A percentile compares a stretch with the other conserved stretches of the same genome.
Evolutionary conservation across 169 alveolate genomes (phyloP).

Genomic region (Babesia bovis): DNA sequence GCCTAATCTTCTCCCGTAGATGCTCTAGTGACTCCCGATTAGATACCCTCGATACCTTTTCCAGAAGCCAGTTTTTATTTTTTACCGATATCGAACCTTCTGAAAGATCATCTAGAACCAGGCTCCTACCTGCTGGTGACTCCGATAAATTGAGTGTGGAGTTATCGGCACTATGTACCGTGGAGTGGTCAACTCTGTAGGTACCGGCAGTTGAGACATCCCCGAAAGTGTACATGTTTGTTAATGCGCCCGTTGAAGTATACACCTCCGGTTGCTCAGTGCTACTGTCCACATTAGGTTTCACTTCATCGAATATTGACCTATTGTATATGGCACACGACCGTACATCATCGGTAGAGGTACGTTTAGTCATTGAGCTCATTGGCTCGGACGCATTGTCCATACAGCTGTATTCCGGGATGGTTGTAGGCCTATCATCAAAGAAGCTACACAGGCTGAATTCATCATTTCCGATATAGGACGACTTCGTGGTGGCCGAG

Average conservation of each 20-base stretch:
- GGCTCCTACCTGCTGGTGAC: background rate
- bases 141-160: constrained; percentile 26
- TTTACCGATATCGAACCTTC: background rate
- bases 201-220: constrained; percentile 13
- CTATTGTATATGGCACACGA: background rate
- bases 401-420: background rate
- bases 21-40: constrained; percentile 48
- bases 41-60: constrained; percentile 57
- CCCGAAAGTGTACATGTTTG: background rate
- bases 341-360: background rate
- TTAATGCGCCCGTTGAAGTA: background rate
- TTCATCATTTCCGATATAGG: constrained; percentile 8
- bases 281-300: background rate
- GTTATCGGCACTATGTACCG: constrained; percentile 14
- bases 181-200: constrained; percentile 24
- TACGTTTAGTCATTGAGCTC: constrained; percentile 14
- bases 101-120: constrained; percentile 1
- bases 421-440: constrained; percentile 7
- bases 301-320: background rate
- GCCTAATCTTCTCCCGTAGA: constrained; percentile 59
- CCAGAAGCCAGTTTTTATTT: constrained; percentile 53
- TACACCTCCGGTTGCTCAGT: constrained; percentile 1
- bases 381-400: background rate
- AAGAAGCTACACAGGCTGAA: background rate
- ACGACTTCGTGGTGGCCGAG: constrained; percentile 16